These are phyloP conservation scores for Meyerozyma smithsonii DNA, from an alignment of 1,139 yeast species.

Conservation along the genomic window DNA sequence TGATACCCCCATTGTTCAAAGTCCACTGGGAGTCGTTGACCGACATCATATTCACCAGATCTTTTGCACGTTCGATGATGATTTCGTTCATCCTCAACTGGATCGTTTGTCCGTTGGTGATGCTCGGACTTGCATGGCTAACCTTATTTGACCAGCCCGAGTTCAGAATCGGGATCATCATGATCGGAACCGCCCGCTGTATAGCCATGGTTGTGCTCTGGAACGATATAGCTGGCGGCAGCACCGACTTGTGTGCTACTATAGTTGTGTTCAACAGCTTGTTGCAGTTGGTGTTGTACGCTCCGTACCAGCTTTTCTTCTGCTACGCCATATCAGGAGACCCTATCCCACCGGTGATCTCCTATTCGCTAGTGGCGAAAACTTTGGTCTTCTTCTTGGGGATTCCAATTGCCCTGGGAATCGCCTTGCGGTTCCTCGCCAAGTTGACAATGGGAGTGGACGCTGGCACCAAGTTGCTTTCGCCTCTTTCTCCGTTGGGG, in stretches of 20 bases:
- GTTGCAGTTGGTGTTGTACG: conserved; percentile 50
- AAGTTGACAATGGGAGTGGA: conserved; percentile 20
- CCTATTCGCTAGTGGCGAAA: conserved; percentile 35
- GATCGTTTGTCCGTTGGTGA: conserved; percentile 53
- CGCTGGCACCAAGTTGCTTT: conserved; percentile 30
- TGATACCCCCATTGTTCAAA: conserved; percentile 55
- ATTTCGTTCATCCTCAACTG: conserved; percentile 47
- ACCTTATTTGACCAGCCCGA: conserved; percentile 45
- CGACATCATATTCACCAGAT: conserved; percentile 11
- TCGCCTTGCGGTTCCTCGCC: conserved; percentile 11
- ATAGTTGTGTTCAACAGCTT: conserved; percentile 49
- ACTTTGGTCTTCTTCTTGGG: conserved; percentile 54
- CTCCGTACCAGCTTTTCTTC: conserved; percentile 49
- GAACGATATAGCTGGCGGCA: conserved; percentile 56
- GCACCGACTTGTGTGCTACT: conserved; percentile 47
- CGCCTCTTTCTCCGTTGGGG: conserved; percentile 52
- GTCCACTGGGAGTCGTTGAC: conserved; percentile 42
- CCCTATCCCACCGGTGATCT: conserved; percentile 8
- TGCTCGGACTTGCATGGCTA: conserved; percentile 57
- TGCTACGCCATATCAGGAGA: conserved; percentile 34
- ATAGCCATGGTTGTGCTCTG: conserved; percentile 64
- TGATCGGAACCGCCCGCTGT: conserved; percentile 59
- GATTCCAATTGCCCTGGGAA: conserved; percentile 46
- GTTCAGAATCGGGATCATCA: conserved; percentile 49
- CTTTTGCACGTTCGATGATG: conserved; percentile 25